These are phyloP conservation scores for Aspergillus uvarum DNA, from an alignment of 2,329 filamentous ascomycete species.

Conservation along the genomic window DNA sequence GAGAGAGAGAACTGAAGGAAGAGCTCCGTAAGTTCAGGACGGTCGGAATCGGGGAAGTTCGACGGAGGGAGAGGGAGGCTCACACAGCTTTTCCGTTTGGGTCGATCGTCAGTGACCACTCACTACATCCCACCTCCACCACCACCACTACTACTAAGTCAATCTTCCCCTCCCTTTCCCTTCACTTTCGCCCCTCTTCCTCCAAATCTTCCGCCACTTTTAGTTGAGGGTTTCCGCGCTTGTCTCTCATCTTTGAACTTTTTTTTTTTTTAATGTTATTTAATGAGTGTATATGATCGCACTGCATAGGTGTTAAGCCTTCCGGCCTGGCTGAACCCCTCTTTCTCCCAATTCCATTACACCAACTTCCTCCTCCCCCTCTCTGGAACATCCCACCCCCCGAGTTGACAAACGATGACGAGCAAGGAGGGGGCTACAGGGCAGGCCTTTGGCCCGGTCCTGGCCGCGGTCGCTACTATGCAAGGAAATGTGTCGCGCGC, in stretches of 20 bases:
- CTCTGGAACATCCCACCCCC: slow-evolving; percentile 27
- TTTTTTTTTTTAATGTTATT: slow-evolving; percentile 16
- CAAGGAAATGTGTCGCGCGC: slow-evolving; percentile 74
- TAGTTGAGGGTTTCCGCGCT: slow-evolving; percentile 2
- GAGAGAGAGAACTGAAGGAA: slow-evolving; percentile 13
- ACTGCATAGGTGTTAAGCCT: slow-evolving; percentile 25
- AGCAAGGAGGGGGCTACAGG: slow-evolving; percentile 60
- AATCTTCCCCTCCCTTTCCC: background rate
- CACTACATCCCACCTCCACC: slow-evolving; percentile 27
- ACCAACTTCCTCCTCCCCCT: slow-evolving; percentile 2
- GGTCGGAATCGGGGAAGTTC: slow-evolving; percentile 11
- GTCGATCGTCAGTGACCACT: slow-evolving; percentile 19
- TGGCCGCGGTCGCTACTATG: slow-evolving; percentile 90
- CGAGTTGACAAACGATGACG: slow-evolving; percentile 58
- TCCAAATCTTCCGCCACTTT: slow-evolving; percentile 1
- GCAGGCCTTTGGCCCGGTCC: slow-evolving; percentile 77
- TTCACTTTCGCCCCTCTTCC: slow-evolving; percentile 10
- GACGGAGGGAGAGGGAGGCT: slow-evolving; percentile 23
- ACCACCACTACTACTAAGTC: background rate
- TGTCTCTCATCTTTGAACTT: slow-evolving; percentile 6
- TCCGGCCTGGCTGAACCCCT: slow-evolving; percentile 27
- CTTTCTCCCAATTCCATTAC: slow-evolving; percentile 19
- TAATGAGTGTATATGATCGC: slow-evolving; percentile 26
- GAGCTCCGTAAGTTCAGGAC: slow-evolving; percentile 13
- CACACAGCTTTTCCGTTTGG: slow-evolving; percentile 31